Percentiles rank a stretch among this genome's conserved stretches.
Conservation (phyloP, 176 grass and related monocot genomes). For the Cocos nucifera region DNA sequence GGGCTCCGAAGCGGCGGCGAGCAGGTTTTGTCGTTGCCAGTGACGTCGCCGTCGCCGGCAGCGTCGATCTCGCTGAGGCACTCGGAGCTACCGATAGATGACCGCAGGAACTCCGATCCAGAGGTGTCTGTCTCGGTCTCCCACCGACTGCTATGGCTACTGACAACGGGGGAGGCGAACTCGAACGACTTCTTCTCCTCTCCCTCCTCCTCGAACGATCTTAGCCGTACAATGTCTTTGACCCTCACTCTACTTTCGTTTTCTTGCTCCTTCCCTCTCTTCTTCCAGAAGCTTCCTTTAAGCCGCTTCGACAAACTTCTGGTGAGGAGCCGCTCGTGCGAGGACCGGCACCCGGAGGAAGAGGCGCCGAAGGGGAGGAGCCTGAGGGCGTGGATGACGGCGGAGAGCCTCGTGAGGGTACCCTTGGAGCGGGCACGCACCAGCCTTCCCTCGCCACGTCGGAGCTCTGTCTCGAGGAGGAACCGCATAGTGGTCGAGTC, state of each 20-base stretch:
- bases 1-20: not conserved
- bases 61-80: not conserved
- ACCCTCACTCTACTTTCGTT: not conserved
- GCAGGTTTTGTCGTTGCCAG: not conserved
- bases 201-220: not conserved
- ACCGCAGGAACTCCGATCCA: not conserved
- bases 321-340: not conserved
- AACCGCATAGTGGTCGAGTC: not conserved
- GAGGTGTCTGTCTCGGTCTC: not conserved
- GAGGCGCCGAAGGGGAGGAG: not conserved
- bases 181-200: not conserved
- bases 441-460: not conserved
- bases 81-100: not conserved
- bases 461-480: slow-evolving; percentile 10
- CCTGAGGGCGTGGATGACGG: not conserved
- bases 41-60: not conserved
- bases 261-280: not conserved
- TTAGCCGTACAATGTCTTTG: not conserved
- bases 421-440: not conserved
- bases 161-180: not conserved
- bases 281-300: slow-evolving; percentile 3
- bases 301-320: not conserved
- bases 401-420: not conserved
- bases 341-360: not conserved
- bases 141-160: slow-evolving; percentile 1